Evolutionary conservation across 2,329 filamentous ascomycete genomes (phyloP).

Genomic region (Fusarium sp.): DNA sequence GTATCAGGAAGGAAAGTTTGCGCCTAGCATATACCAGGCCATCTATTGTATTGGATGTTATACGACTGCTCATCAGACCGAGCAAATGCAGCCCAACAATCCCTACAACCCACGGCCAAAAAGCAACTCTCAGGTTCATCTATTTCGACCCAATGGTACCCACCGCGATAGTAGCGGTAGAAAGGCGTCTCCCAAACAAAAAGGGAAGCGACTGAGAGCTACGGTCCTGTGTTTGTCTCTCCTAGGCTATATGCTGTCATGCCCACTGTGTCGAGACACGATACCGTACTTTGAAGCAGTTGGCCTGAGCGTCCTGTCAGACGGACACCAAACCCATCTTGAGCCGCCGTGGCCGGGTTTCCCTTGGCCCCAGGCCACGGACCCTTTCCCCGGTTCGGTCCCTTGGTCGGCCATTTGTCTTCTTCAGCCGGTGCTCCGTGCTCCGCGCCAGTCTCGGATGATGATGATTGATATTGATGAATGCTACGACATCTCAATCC

Average conservation of each 20-base stretch:
- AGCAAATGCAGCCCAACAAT: constrained; percentile 20
- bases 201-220: constrained; percentile 1
- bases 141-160: constrained; percentile 24
- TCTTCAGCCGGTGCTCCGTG: constrained; percentile 27
- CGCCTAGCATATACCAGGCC: constrained; percentile 3
- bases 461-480: constrained; percentile 18
- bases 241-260: constrained; percentile 13
- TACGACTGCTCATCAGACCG: neutral
- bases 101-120: constrained; percentile 12
- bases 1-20: constrained; percentile 12
- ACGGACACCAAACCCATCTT: constrained; percentile 31
- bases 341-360: constrained; percentile 32
- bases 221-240: neutral
- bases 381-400: constrained; percentile 38
- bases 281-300: constrained; percentile 14
- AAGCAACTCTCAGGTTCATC: constrained; percentile 23
- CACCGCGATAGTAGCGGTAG: constrained; percentile 13
- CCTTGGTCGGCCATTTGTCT: constrained; percentile 41
- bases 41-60: constrained; percentile 1
- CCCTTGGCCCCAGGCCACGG: constrained; percentile 21
- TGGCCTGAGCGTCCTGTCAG: constrained; percentile 44
- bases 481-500: neutral
- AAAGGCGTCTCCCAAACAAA: constrained; percentile 1
- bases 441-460: constrained; percentile 26
- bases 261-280: constrained; percentile 8